Evolutionary conservation across 169 alveolate genomes (phyloP).

Genomic region (Eimeria tenella): DNA sequence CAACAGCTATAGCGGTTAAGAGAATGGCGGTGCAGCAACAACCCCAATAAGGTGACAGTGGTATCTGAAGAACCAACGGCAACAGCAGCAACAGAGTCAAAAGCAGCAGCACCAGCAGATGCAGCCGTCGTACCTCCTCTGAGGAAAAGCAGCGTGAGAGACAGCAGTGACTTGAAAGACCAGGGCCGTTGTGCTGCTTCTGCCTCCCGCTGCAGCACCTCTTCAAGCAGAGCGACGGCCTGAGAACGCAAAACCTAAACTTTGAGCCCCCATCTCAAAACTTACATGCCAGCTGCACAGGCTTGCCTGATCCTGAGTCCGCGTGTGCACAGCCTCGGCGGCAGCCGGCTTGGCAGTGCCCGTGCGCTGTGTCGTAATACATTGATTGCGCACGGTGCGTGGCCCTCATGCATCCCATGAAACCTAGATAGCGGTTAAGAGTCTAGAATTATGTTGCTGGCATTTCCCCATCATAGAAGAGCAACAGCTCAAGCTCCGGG

Average conservation of each 20-base stretch:
- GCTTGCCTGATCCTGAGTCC: too few species aligned
- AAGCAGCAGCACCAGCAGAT: background rate
- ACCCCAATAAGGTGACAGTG: background rate
- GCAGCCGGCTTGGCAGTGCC: too few species aligned
- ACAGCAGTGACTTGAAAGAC: constrained; percentile 50
- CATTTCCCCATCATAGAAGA: too few species aligned
- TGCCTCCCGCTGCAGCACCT: constrained; percentile 65
- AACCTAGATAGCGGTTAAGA: too few species aligned
- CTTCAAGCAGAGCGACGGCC: constrained; percentile 56
- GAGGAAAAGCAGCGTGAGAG: constrained; percentile 33
- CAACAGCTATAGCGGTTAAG: background rate
- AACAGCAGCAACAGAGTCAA: background rate
- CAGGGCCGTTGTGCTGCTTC: constrained; percentile 47
- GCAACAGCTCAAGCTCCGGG: background rate
- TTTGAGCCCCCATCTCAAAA: background rate
- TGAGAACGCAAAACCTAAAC: constrained; percentile 26
- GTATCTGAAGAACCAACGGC: background rate
- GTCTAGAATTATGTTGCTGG: too few species aligned
- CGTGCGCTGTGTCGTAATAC: too few species aligned
- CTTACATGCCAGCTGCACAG: background rate
- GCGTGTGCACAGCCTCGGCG: too few species aligned
- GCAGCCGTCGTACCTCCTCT: constrained; percentile 19
- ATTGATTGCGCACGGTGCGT: too few species aligned
- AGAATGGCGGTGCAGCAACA: background rate
- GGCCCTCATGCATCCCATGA: too few species aligned